phyloP scores from a whole-genome alignment of 2,329 filamentous ascomycete species.

The Coccinonectria pachysandricola region DNA sequence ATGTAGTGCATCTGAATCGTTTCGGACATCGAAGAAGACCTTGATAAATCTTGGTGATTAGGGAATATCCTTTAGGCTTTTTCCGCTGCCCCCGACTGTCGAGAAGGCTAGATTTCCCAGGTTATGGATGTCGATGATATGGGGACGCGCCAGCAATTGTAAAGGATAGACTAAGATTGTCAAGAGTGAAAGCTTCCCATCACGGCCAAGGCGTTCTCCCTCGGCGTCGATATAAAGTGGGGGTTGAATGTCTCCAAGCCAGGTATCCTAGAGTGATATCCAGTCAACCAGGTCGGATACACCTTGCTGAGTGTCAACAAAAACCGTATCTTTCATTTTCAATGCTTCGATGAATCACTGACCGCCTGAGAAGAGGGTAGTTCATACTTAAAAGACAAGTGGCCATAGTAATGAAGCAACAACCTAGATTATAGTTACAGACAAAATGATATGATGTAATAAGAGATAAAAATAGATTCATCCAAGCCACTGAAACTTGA shows the following conservation, averaged over 20 bases:
- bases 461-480: too few species aligned
- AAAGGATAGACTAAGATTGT: slow-evolving; percentile 24
- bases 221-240: slow-evolving; percentile 40
- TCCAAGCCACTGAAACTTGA: too few species aligned
- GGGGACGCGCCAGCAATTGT: slow-evolving; percentile 14
- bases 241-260: slow-evolving; percentile 18
- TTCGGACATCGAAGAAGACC: slow-evolving; percentile 48
- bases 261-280: slow-evolving; percentile 4
- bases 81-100: neutral
- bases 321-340: neutral
- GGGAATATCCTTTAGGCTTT: slow-evolving; percentile 30
- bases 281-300: slow-evolving; percentile 5
- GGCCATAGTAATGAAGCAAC: too few species aligned
- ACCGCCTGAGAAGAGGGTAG: too few species aligned
- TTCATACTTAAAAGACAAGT: too few species aligned
- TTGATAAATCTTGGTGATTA: slow-evolving; percentile 32
- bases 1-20: slow-evolving; percentile 46
- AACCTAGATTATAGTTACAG: too few species aligned
- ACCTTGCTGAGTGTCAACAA: neutral
- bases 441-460: too few species aligned
- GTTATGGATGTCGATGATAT: slow-evolving; percentile 34
- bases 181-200: slow-evolving; percentile 36
- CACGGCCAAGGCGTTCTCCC: slow-evolving; percentile 31
- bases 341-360: too few species aligned
- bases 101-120: slow-evolving; percentile 29